phyloP scores from a whole-genome alignment of 176 grass and related monocot genomes.

The Puccinellia tenuiflora region DNA sequence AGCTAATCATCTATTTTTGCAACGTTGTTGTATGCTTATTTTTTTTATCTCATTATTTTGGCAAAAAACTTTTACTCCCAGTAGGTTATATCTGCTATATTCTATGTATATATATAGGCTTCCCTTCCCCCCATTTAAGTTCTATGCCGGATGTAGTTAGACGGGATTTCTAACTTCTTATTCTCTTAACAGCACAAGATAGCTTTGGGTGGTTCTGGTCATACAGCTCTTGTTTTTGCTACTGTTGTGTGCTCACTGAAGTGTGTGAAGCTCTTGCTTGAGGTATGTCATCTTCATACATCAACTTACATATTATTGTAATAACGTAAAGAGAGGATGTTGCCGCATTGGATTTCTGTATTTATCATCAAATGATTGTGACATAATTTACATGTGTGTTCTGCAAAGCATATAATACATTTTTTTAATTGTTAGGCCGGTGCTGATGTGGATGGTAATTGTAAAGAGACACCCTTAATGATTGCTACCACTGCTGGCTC shows the following conservation, averaged over 20 bases:
- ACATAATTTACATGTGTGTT: background rate
- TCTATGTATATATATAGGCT: background rate
- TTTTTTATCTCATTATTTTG: background rate
- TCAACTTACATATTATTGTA: background rate
- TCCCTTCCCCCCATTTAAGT: background rate
- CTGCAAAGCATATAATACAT: background rate
- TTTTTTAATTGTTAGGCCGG: constrained; percentile 23
- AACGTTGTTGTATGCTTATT: background rate
- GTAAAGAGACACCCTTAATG: constrained; percentile 10
- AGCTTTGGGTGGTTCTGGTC: background rate
- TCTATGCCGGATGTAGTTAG: background rate
- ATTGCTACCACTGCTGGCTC: constrained; percentile 3
- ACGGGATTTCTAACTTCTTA: background rate
- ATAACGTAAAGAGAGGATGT: background rate
- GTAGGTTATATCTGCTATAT: background rate
- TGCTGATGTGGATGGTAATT: constrained; percentile 30
- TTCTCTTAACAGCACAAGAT: constrained; percentile 3
- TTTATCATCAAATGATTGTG: background rate
- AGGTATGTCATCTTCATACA: background rate
- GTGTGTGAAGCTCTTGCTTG: background rate
- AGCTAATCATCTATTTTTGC: background rate
- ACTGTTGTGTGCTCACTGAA: background rate
- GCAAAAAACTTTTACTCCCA: background rate
- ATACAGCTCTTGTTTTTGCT: background rate
- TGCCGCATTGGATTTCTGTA: background rate